Base-by-base conservation (phyloP, 352 stramenopile species). In the Blastocystis sp. region DNA sequence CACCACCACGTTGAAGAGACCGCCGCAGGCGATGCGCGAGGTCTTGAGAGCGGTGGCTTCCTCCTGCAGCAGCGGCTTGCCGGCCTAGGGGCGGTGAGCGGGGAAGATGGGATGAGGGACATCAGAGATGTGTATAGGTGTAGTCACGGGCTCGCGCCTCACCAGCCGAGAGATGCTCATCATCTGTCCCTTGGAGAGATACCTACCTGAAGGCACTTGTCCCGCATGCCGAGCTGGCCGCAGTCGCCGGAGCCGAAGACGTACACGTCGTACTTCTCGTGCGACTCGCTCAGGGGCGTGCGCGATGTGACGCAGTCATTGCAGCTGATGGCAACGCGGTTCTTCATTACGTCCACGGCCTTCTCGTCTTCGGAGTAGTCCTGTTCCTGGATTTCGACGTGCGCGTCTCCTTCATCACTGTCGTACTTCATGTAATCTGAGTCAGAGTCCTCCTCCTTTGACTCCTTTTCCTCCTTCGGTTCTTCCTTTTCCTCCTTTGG, bases 121-220 rank as follows among this genome's bases (percentile, higher is more conserved):
- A 3, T 43, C 24, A 48, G 63, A 70, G 42, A 45, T 70, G 24
- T 74, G 14, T n/a, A 54, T 74, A 3, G 64, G 21, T 42, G 34
- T 14, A 74, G 64, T 74, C 64, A 74, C 19, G 6, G 64, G 42
- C 64, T 28, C 4, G 63, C 43, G 71, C 59, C 52, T 81, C 57
- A 65, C 66, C 57, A 81, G 71, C 71, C 71, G 71, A 81, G 71
- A 81, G 71, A 81, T 43, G 9, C 14, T 79, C 69, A 79, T 79
- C 69, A 42, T 61, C 21, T 42, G 52, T 81, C 52, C 66, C 40
- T 9, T 24, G 52, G 3, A 64, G 66, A 9, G 40, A 63, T 74
- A 65, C 71, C 4, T 81, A 81, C 71, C 2, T 81, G 71, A 38
- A 68, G 14, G 11, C 43, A n/a, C 11, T 81, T 54, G 10, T 34